Percentiles rank a stretch among this genome's conserved stretches.
Evolutionary conservation across 495 filamentous ascomycete species (phyloP).

Genomic region (Venustampulla echinocandica): DNA sequence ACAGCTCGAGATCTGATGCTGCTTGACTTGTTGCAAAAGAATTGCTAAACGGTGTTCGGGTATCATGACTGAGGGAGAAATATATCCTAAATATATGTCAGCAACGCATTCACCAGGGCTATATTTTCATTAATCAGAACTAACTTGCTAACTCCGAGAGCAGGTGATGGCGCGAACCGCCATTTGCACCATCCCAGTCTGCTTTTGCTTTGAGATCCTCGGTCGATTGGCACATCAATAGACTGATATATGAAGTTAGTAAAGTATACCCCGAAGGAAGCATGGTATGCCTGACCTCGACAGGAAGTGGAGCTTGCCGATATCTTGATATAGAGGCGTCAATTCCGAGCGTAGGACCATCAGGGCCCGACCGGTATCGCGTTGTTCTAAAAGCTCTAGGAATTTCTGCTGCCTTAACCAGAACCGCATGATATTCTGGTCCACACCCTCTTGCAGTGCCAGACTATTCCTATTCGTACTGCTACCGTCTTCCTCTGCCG

Average conservation of each 20-base stretch:
- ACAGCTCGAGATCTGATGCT: conserved; percentile 71
- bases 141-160: conserved; percentile 78
- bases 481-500: conserved; percentile 43
- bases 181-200: conserved; percentile 79
- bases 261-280: conserved; percentile 7
- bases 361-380: conserved; percentile 64
- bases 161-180: conserved; percentile 63
- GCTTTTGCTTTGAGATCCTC: conserved; percentile 78
- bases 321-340: conserved; percentile 77
- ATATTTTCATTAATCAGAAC: conserved; percentile 21
- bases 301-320: conserved; percentile 65
- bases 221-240: conserved; percentile 76
- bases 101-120: not conserved
- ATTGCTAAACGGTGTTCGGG: conserved; percentile 85
- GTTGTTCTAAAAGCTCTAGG: conserved; percentile 74
- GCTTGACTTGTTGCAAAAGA: conserved; percentile 75
- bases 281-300: conserved; percentile 52
- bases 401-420: conserved; percentile 89
- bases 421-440: conserved; percentile 49
- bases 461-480: conserved; percentile 36
- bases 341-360: conserved; percentile 78
- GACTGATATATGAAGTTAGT: conserved; percentile 32
- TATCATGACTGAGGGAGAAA: conserved; percentile 97
- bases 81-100: conserved; percentile 51
- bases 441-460: conserved; percentile 35